Base-by-base conservation (phyloP, 352 stramenopile genomes). In the Aphanomyces stellatus region DNA sequence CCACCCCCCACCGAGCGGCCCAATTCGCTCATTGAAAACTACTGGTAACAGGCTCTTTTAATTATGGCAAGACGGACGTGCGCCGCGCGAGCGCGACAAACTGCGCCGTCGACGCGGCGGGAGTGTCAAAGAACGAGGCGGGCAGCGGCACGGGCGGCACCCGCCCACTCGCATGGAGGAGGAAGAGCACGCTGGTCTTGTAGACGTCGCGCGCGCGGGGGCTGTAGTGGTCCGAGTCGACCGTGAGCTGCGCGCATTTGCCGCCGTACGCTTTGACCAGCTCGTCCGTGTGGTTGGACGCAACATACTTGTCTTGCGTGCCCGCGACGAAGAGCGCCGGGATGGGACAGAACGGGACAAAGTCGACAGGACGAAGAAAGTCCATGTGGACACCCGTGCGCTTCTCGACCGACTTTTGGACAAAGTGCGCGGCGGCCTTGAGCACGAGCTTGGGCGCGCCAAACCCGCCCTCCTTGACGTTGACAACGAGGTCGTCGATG, bases 361-460 rank as follows among this genome's bases (percentile, higher is more conserved):
- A 88, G 30, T 91, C 81, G 43, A 93, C 70, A 17, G 87, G 87
- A 10, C 78, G 74, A 27, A 95, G 72, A 25, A 81, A 51, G 1
- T 87, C 76, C 19, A 93, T 63, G 48, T 90, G 80, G 37, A 95
- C 81, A 11, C 86, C 84, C 1, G 84, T 79, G 51, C 82, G 79
- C 62, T 91, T 89, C 72, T 80, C 82, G 59, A 93, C 78, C 51
- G 83, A 91, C 64, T 88, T 81, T 62, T 87, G 72, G 62, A 95
- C 76, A 19, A 88, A 80, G 4, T 70, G 72, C 37, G 83, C 65
- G 13, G 77, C 85, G 53, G 90, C 70, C 66, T 90, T 88, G 53
- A 93, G 76, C 19, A 93, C 68, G 8, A 82, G 72, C 53, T 80
- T 85, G 1, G 87, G 87, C 40, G 92, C 70, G 3, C 76, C 65